Evolutionary conservation across 2,329 filamentous ascomycete genomes (phyloP), one percentile per base, ranked within the genome.

Genomic region (Paradendryphiella salina): DNA sequence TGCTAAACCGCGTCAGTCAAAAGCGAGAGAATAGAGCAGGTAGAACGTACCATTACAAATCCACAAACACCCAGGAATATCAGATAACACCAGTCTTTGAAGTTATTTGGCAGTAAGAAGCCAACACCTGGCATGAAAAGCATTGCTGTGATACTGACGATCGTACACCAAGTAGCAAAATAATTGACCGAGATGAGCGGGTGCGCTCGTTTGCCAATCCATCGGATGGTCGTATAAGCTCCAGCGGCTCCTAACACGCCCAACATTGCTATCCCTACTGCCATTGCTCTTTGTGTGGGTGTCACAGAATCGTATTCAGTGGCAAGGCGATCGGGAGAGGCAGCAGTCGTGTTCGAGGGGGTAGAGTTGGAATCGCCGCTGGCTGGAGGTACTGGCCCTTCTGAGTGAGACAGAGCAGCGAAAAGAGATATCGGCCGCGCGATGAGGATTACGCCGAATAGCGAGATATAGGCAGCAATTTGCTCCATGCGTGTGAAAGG

Each of bases 101-200:
- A 29, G 10, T 77, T 79, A 0, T 70, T 72, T 0, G 85, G 85
- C 1, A 86, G 69, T 5, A 83, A 69, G 54, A 87, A 83, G 1
- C 79, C 79, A 4, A 86, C 77, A 6, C 75, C 76, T 2, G 84
- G 83, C 3, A 86, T 56, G 2, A 74, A 63, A 4, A 81, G 56
- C 57, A 95, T 82, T 23, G 82, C 82, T 1, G 83, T 61, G 1
- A 80, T 67, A 35, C 85, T 86, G 39, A 96, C 84, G 2, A 91
- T 62, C 0, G 84, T 86, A 61, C 86, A 89, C 75, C 83, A 86
- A 0, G 79, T 76, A 3, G 85, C 84, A 65, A 96, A 96, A 73
- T 92, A 95, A 64, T 90, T 95, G 48, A 96, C 89, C 4, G 83
- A 87, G 51, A 95, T 84, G 17, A 96, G 77, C 0, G 90, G 83